phyloP scores from a whole-genome alignment of 2,329 filamentous ascomycete species.

The Colletotrichum tofieldiae region DNA sequence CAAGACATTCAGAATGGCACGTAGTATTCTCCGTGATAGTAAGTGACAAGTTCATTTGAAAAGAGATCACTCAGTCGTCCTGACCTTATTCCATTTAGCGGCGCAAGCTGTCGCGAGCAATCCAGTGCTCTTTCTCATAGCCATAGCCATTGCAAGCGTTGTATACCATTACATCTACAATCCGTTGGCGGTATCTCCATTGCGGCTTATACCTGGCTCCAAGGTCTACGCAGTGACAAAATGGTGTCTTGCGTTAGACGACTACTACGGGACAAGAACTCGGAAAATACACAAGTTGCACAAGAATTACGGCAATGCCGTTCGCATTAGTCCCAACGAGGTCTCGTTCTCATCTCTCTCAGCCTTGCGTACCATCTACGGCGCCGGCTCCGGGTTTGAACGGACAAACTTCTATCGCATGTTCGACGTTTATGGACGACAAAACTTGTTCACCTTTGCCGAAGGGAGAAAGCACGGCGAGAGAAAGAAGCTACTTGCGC shows the following conservation, averaged over 20 bases:
- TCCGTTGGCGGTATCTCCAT: conserved; percentile 1
- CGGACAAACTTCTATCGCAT: conserved; percentile 68
- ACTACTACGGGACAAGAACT: conserved; percentile 56
- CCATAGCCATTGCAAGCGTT: not conserved
- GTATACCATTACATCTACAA: not conserved
- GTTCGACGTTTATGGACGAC: conserved; percentile 68
- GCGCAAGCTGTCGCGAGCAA: not conserved
- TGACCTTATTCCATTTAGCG: not conserved
- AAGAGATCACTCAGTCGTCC: not conserved
- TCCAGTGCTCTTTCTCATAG: not conserved
- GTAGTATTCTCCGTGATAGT: conserved; percentile 1
- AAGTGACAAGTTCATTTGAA: not conserved
- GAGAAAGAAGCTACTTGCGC: conserved; percentile 67
- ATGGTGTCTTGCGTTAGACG: conserved; percentile 62
- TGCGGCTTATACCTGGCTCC: conserved; percentile 55
- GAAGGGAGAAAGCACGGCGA: conserved; percentile 60
- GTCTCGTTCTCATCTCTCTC: conserved; percentile 59
- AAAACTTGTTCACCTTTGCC: conserved; percentile 68
- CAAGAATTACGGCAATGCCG: conserved; percentile 54
- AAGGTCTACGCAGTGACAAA: conserved; percentile 58
- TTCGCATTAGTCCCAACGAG: conserved; percentile 64
- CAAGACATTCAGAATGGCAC: not conserved
- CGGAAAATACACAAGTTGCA: conserved; percentile 55
- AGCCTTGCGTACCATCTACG: conserved; percentile 68
- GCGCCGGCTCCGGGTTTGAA: conserved; percentile 66